Base-by-base conservation (phyloP, 2,329 filamentous ascomycete genomes). In the Microcyclosporella mali region DNA sequence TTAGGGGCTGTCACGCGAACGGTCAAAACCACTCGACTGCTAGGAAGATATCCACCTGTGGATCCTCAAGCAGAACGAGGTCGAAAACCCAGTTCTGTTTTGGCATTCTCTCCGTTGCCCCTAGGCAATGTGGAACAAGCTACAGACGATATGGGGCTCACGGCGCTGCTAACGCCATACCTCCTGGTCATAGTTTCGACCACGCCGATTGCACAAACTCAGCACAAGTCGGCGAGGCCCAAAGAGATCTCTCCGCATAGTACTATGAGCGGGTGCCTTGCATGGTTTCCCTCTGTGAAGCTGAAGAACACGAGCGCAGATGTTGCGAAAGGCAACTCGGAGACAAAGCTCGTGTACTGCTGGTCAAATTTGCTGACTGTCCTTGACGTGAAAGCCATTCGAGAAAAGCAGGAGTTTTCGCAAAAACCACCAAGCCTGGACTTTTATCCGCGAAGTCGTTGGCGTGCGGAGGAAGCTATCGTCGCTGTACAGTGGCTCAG, bases 331-430 rank as follows among this genome's bases (percentile, higher is more conserved):
- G 49, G 46, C 17, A 74, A 82, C 8, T 89, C 86, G 14, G 84
- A 82, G 58, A 85, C 84, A 29, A 97, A 98, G 64, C 75, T 98
- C 14, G 90, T 87, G 0, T 98, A 98, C 68, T 95, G 89, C 65
- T 98, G 92, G 92, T 97, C 92, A 2, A 97, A 97, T 58, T 81
- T 97, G n/a, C 70, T 98, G 52, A 97, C 89, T 0, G 82, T 98
- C 4, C 70, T 98, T 17, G 92, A 98, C 51, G 80, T 97, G 9
- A 82, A 90, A 39, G 84, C 92, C 54, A 71, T 82, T 10, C 74
- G 75, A 15, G 67, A 66, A 8, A 64, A 70, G 4, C 67, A 72
- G 17, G 62, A 75, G 0, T 81, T 88, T 52, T 81, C 79, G 49
- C 84, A 90, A 52, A 88, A 87, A 57, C 86, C 85, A 3, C 78